Base-by-base conservation (phyloP, 176 grass and related monocot species). In the Oryza punctata region DNA sequence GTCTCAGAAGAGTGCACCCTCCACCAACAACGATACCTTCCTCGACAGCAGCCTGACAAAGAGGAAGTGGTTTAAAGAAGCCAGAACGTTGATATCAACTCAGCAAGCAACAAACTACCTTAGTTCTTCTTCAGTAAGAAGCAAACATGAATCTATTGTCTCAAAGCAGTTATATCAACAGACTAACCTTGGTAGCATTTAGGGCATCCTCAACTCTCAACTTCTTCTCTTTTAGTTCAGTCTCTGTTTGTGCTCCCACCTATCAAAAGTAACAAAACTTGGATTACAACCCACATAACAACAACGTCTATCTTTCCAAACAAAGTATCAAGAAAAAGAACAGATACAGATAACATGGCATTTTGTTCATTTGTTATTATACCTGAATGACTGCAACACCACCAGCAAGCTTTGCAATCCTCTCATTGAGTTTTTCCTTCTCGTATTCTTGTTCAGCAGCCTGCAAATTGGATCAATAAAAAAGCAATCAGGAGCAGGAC, bases 381-480 rank as follows among this genome's bases (percentile, higher is more conserved):
- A 99, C 96, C 91, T 99, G 96, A 94, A 99, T 96, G 52, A 99
- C 96, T 87, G 93, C 93, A 89, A 99, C 96, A 86, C 96, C 96
- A 82, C 96, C 96, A 76, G 96, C 92, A 6, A 99, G 93, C 75
- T 99, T 99, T 7, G 96, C 96, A 78, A 99, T 96, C 85, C 96
- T 94, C 91, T 99, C 96, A 37, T 87, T 99, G 45, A 99, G 93
- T 4, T 99, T 99, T 78, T 99, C 96, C 91, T 99, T 99, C 32
- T 99, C 93, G 12, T 99, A 99, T 70, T 99, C 96, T 89, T 99
- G 96, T 29, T 99, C 96, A 15, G 93, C 78, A 35, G 41, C 78
- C 96, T 98, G 89, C 67, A 74, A 88, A 38, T 78, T 80, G 87
- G 16, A 79, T 24, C 3, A 0, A 80, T 32, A n/a, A 79, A 70